These are phyloP conservation scores for Tillandsia fasciculata DNA, from an alignment of 176 grass and related monocot genomes.

Conservation along the genomic window DNA sequence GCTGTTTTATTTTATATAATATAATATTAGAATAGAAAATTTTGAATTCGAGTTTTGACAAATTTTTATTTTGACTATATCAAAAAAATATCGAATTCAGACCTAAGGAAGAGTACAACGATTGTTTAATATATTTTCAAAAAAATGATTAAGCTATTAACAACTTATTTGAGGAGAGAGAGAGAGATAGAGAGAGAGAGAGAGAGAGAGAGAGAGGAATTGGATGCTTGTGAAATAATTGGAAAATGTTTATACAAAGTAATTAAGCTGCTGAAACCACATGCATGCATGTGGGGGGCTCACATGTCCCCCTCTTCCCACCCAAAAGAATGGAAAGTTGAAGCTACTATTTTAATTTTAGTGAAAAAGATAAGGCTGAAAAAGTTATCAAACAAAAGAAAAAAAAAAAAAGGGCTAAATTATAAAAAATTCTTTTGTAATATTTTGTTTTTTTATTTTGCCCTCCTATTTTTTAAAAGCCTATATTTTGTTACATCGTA, in stretches of 20 bases:
- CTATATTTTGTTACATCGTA: too few species aligned
- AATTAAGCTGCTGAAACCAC: background rate
- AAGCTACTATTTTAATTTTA: background rate
- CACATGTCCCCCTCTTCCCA: constrained; percentile 1
- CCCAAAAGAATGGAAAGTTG: background rate
- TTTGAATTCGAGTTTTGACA: too few species aligned
- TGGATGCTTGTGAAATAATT: background rate
- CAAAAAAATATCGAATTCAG: too few species aligned
- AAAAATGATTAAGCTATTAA: too few species aligned
- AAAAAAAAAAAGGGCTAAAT: background rate
- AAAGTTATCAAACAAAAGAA: background rate
- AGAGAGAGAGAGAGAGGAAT: background rate
- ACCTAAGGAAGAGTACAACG: too few species aligned
- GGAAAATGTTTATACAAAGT: background rate
- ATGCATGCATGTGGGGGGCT: background rate
- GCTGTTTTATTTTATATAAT: too few species aligned
- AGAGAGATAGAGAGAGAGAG: background rate
- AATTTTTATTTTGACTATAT: too few species aligned
- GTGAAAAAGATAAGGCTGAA: background rate
- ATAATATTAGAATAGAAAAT: too few species aligned
- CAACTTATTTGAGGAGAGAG: background rate
- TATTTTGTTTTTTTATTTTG: too few species aligned
- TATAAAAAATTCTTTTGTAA: too few species aligned
- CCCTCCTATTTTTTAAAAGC: too few species aligned
- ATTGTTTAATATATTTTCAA: too few species aligned